phyloP scores from a whole-genome alignment of 305 asterid species.

The Solanum aculeatissimum region DNA sequence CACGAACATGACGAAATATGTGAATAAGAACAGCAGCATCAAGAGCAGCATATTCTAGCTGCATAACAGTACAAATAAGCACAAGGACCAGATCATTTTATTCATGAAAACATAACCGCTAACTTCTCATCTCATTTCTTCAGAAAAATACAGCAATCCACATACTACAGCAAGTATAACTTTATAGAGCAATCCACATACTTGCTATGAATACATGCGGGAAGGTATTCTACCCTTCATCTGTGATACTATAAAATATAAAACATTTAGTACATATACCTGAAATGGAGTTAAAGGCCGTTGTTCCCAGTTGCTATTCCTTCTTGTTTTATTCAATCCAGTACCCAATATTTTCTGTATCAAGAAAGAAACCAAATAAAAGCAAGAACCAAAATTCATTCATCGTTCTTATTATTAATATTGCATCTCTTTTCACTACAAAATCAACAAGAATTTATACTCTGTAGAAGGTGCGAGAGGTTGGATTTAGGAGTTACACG shows the following conservation, averaged over 20 bases:
- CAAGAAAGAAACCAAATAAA: constrained; percentile 15
- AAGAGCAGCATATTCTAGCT: constrained; percentile 96
- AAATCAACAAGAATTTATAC: neutral
- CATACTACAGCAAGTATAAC: neutral
- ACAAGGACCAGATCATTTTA: neutral
- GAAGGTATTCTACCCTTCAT: neutral
- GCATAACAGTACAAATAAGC: constrained; percentile 6
- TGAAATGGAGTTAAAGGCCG: constrained; percentile 74
- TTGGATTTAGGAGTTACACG: too few species aligned
- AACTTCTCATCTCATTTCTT: neutral
- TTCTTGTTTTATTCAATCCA: constrained; percentile 82
- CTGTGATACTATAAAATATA: neutral
- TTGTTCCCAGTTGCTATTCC: constrained; percentile 96
- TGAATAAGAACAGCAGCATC: constrained; percentile 94
- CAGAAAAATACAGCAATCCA: neutral
- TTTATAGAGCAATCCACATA: neutral
- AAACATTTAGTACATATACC: constrained; percentile 27
- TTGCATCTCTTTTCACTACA: neutral
- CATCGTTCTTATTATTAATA: neutral
- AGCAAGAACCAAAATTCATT: neutral
- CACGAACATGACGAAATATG: constrained; percentile 67
- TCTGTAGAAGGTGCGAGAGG: too few species aligned
- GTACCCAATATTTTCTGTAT: constrained; percentile 75
- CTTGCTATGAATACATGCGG: neutral
- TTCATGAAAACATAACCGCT: neutral